Base-by-base conservation (phyloP, 129 eudicot genomes). In the Chrysanthemum makinoi region DNA sequence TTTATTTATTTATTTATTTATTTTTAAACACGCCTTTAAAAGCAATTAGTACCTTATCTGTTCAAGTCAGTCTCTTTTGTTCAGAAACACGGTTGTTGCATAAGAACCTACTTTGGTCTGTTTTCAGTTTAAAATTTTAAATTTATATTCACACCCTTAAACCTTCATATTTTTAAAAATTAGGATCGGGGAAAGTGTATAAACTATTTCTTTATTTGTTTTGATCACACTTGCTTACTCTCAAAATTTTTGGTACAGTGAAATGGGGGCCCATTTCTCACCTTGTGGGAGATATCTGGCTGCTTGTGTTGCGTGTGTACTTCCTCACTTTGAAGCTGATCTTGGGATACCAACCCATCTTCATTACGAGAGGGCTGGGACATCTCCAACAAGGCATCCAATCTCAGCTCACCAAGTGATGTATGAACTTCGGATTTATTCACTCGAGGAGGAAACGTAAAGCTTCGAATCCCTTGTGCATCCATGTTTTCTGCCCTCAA, bases 211-310 rank as follows among this genome's bases (percentile, higher is more conserved):
- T 54, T 72, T 20, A 44, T 43, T 64, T 64, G 50, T 22, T 6
- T 64, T 39, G 53, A 64, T 51, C 13, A 48, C 46, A 39, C 10
- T 39, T 39, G 46, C 46, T 39, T 39, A 6, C 46, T 7, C 46
- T 39, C 10, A 6, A 39, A n/a, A 11, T 3, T 73, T 43, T 33
- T 62, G 51, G 6, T 62, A 51, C 86, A 94, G 99, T 87, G 99
- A 94, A 73, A 94, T 94, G 99, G 99, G 99, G 77, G 88, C 96
- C 62, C 93, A 90, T 75, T 89, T 89, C 79, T 89, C 96, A 76
- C 94, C 96, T 18, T 89, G 96, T 82, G 96, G 96, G 70, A 83
- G 90, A 87, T 89, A 82, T 76, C 78, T 89, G 72, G 96, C 96
- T 26, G 90, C 94, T 50, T 89, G 96, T 87, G 96, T 89, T 59